These are phyloP conservation scores for Crucihimalaya himalaica DNA, from an alignment of 345 rosid genomes.

Conservation along the genomic window DNA sequence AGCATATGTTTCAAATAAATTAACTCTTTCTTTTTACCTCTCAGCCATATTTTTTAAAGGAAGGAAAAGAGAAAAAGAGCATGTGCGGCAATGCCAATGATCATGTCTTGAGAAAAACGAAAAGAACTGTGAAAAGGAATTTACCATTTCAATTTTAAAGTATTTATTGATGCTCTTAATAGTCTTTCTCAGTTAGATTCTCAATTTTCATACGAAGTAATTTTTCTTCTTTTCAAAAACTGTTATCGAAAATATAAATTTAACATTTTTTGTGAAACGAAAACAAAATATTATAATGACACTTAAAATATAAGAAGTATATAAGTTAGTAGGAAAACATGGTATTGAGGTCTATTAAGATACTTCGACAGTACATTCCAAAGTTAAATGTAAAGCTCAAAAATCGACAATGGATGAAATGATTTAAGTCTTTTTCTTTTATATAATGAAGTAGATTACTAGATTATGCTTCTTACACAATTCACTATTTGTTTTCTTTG, in stretches of 20 bases:
- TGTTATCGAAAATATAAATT: background rate
- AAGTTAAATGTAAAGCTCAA: background rate
- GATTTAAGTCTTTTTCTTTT: background rate
- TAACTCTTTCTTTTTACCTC: slow-evolving; percentile 6
- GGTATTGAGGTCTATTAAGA: background rate
- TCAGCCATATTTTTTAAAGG: slow-evolving; percentile 2
- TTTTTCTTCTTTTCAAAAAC: background rate
- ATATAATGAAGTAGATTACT: no score
- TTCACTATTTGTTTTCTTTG: background rate
- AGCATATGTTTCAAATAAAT: slow-evolving; percentile 24
- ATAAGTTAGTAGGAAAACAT: background rate
- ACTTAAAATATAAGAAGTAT: background rate
- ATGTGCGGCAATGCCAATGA: slow-evolving; percentile 30
- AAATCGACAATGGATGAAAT: background rate
- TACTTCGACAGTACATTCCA: background rate
- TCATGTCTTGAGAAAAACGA: slow-evolving; percentile 1
- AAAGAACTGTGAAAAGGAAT: background rate
- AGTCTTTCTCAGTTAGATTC: background rate
- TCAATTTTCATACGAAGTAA: background rate
- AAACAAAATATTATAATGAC: background rate
- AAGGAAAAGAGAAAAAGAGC: slow-evolving; percentile 18
- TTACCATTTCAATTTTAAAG: background rate
- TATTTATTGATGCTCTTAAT: background rate
- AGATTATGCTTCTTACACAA: background rate
- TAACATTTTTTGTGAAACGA: background rate